These are phyloP conservation scores for Diatrype stigma DNA, from an alignment of 2,329 filamentous ascomycete genomes.

Conservation along the genomic window DNA sequence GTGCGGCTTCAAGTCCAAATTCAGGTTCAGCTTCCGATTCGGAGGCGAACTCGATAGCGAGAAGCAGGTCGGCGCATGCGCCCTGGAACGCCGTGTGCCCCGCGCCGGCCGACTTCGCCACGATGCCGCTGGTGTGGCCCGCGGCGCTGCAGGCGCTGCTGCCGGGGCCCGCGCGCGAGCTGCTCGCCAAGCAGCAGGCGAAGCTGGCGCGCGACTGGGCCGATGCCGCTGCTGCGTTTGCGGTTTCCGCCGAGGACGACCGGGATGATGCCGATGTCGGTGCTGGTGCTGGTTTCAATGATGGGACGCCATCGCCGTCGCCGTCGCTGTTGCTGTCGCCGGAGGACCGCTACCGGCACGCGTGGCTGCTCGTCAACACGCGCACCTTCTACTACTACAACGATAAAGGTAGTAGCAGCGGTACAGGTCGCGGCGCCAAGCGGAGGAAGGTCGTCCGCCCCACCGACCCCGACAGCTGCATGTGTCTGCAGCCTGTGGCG, in stretches of 20 bases:
- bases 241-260: conserved; percentile 18
- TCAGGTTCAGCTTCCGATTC: too few species aligned
- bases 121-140: conserved; percentile 51
- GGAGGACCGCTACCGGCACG: conserved; percentile 43
- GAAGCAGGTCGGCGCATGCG: too few species aligned
- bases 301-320: too few species aligned
- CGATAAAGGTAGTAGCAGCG: conserved; percentile 31
- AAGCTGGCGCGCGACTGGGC: conserved; percentile 50
- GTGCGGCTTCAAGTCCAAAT: too few species aligned
- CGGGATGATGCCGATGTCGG: background rate
- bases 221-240: conserved; percentile 37
- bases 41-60: too few species aligned
- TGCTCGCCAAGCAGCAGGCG: conserved; percentile 51
- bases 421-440: conserved; percentile 15
- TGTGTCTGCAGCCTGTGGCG: conserved; percentile 67
- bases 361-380: conserved; percentile 59
- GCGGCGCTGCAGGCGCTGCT: conserved; percentile 41
- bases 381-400: conserved; percentile 58
- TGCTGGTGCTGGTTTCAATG: background rate
- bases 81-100: conserved; percentile 69
- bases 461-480: conserved; percentile 48
- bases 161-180: conserved; percentile 36
- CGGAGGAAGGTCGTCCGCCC: conserved; percentile 28
- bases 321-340: background rate
- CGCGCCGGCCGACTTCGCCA: conserved; percentile 51